phyloP scores from a whole-genome alignment of 73 alveolate species.

The Diophrys appendiculata region DNA sequence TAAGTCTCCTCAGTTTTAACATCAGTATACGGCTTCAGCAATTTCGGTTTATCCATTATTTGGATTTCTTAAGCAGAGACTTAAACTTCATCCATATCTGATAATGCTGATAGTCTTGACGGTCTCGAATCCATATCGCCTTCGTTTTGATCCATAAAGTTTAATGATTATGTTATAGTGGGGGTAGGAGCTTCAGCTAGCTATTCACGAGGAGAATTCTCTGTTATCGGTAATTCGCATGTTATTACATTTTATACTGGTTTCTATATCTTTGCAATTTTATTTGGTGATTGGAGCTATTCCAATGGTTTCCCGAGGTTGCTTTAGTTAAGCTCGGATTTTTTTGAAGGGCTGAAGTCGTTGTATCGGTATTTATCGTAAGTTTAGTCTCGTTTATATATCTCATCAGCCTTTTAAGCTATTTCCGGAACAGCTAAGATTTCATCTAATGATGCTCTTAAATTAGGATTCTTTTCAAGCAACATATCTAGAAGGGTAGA shows the following conservation, averaged over 20 bases:
- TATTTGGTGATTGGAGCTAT: too few species aligned
- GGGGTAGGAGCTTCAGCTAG: too few species aligned
- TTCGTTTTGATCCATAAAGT: background rate
- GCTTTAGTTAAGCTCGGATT: too few species aligned
- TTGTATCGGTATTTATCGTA: too few species aligned
- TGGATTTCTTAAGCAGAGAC: background rate
- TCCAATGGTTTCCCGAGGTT: too few species aligned
- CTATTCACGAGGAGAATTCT: too few species aligned
- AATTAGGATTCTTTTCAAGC: slow-evolving; percentile 30
- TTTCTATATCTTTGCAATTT: too few species aligned
- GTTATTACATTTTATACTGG: too few species aligned
- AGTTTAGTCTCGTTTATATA: too few species aligned
- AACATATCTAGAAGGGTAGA: slow-evolving; percentile 38
- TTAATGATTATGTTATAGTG: too few species aligned
- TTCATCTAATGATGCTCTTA: slow-evolving; percentile 52
- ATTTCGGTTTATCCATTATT: background rate
- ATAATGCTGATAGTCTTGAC: background rate
- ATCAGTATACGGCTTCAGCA: background rate
- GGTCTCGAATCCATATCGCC: background rate
- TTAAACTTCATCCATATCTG: background rate
- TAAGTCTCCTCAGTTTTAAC: background rate
- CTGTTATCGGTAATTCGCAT: too few species aligned
- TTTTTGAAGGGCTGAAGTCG: too few species aligned
- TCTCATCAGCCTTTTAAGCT: background rate
- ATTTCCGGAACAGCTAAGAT: slow-evolving; percentile 26